phyloP scores from a whole-genome alignment of 371 early-diverging fungal genomes.

The Apophysomyces trapeziformis region DNA sequence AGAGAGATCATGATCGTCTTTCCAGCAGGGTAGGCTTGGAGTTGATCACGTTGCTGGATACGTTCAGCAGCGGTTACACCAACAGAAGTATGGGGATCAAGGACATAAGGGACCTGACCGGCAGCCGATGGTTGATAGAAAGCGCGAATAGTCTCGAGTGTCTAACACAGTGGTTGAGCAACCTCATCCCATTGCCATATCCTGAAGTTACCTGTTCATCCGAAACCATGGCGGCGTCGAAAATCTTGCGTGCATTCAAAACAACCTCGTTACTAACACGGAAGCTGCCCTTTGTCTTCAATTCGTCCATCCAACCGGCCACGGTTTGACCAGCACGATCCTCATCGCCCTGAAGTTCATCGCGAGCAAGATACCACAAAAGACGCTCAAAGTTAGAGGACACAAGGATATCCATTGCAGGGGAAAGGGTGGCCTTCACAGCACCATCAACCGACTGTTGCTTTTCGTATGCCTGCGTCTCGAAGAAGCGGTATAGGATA shows the following conservation, averaged over 20 bases:
- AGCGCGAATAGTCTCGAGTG: slow-evolving; percentile 72
- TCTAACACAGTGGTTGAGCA: slow-evolving; percentile 40
- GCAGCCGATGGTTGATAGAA: slow-evolving; percentile 61
- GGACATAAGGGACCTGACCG: slow-evolving; percentile 69
- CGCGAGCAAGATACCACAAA: slow-evolving; percentile 86
- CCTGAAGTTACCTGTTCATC: slow-evolving; percentile 54
- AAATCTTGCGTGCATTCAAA: slow-evolving; percentile 70
- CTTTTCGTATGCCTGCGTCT: slow-evolving; percentile 84
- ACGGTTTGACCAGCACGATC: slow-evolving; percentile 66
- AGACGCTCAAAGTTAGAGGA: slow-evolving; percentile 97
- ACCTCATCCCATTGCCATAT: neutral
- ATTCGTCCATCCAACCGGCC: slow-evolving; percentile 79
- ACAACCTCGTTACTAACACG: slow-evolving; percentile 66
- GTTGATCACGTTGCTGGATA: slow-evolving; percentile 26
- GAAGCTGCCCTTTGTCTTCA: slow-evolving; percentile 77
- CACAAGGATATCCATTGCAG: slow-evolving; percentile 97
- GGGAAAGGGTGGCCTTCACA: slow-evolving; percentile 86
- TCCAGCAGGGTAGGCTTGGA: slow-evolving; percentile 39
- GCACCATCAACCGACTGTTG: slow-evolving; percentile 57
- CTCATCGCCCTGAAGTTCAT: slow-evolving; percentile 40
- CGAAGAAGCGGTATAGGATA: slow-evolving; percentile 94
- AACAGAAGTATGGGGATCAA: slow-evolving; percentile 97
- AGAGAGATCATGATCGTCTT: slow-evolving; percentile 69
- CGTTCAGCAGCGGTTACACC: slow-evolving; percentile 88
- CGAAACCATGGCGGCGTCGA: slow-evolving; percentile 78